Evolutionary conservation across 2,329 filamentous ascomycete genomes (phyloP), one percentile per base, ranked within the genome.

Genomic region (Fusarium gaditjirri): DNA sequence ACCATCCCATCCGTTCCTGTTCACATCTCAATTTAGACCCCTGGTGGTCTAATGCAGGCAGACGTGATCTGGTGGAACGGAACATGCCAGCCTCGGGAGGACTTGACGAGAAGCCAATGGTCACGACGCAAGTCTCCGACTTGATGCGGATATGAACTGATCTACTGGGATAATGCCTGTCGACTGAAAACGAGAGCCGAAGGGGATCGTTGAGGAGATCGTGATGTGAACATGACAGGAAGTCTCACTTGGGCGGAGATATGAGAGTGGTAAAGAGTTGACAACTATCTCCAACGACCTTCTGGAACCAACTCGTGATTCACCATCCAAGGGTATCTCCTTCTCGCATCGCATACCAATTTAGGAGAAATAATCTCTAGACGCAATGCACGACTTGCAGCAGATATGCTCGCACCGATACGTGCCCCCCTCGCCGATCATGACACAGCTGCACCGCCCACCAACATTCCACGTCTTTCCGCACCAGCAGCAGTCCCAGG

Each of bases 401-500:
- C 86, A 88, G 42, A 88, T 86, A 71, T 88, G 86, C 76, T 87
- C 86, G 73, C 86, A 88, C 60, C 81, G 83, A 63, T 86, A 85
- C 70, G 83, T 78, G 61, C 82, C 83, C 23, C 85, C 84, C 44
- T 87, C 84, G 52, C 85, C 82, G 60, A 87, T 83, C 86, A 88
- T 87, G 76, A 86, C 79, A 76, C 85, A 86, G 70, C 83, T 83
- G 78, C 86, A 88, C 31, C 86, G 82, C 8, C 86, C 86, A 31
- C 80, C 78, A 47, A 81, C 81, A 73, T 88, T 88, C 81, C 84
- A 84, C n/a, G 81, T 80, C 73, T 87, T 87, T 33, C 86, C 86
- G 64, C 86, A 88, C 86, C 85, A 88, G 77, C 86, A 88, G 78
- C 86, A 88, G 77, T 86, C 86, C 86, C 86, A 88, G 69, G 78